These are phyloP conservation scores for Rhododendron simsii DNA, from an alignment of 148 eudicot genomes.

Conservation along the genomic window DNA sequence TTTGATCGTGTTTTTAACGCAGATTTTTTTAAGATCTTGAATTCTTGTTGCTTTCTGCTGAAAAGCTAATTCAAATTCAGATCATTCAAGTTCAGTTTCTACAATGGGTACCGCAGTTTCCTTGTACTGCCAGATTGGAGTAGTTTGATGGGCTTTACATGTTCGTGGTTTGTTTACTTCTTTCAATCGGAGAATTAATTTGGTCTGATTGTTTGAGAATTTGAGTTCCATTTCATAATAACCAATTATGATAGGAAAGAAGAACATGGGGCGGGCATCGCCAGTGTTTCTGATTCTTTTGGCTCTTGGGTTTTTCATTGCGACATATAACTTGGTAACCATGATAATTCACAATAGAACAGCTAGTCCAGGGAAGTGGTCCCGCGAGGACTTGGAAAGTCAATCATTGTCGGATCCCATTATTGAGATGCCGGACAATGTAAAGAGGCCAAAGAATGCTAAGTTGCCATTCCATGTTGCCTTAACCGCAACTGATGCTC, in stretches of 20 bases:
- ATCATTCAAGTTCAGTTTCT: background rate
- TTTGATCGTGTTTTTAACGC: constrained; percentile 16
- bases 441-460: constrained; percentile 23
- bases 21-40: constrained; percentile 30
- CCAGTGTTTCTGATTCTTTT: constrained; percentile 54
- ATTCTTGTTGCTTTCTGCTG: constrained; percentile 15
- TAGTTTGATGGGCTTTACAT: constrained; percentile 5
- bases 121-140: background rate
- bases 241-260: constrained; percentile 51
- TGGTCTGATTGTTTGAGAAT: background rate
- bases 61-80: background rate
- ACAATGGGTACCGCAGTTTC: background rate
- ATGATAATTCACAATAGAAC: constrained; percentile 52
- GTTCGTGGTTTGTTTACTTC: background rate
- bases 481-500: constrained; percentile 91
- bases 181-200: background rate
- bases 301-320: constrained; percentile 65
- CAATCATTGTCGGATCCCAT: constrained; percentile 54
- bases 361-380: constrained; percentile 22
- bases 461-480: constrained; percentile 72
- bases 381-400: constrained; percentile 11
- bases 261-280: constrained; percentile 55
- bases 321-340: constrained; percentile 68
- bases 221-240: constrained; percentile 6
- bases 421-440: constrained; percentile 43